These are phyloP conservation scores for Aspergillus texensis DNA, from an alignment of 2,329 filamentous ascomycete genomes.

Conservation along the genomic window DNA sequence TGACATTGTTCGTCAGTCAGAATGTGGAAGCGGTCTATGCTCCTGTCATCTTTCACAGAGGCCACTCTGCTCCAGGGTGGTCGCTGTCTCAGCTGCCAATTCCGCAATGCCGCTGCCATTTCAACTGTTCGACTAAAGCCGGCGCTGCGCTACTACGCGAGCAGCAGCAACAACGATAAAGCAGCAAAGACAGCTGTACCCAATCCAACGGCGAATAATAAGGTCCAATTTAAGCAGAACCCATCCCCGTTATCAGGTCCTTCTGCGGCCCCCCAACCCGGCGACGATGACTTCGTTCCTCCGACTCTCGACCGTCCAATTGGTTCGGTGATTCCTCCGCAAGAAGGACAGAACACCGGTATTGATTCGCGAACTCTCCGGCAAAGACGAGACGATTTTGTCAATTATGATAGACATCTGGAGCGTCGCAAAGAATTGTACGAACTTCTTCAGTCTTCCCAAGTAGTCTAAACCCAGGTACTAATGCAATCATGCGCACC, in stretches of 20 bases:
- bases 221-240: slow-evolving; percentile 34
- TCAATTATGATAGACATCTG: slow-evolving; percentile 83
- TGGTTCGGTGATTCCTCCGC: slow-evolving; percentile 74
- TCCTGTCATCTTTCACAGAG: slow-evolving; percentile 25
- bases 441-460: slow-evolving; percentile 24
- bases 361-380: slow-evolving; percentile 67
- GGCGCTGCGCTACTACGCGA: slow-evolving; percentile 34
- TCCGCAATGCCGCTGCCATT: slow-evolving; percentile 29
- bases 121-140: slow-evolving; percentile 20
- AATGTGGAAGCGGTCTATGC: slow-evolving; percentile 35
- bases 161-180: slow-evolving; percentile 19
- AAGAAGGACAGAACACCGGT: slow-evolving; percentile 79
- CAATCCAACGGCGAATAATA: slow-evolving; percentile 14
- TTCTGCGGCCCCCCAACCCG: slow-evolving; percentile 26
- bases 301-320: slow-evolving; percentile 71
- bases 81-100: slow-evolving; percentile 41
- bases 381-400: slow-evolving; percentile 76
- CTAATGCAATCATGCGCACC: slow-evolving; percentile 7
- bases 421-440: slow-evolving; percentile 75
- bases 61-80: slow-evolving; percentile 27
- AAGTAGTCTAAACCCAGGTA: background rate
- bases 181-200: slow-evolving; percentile 14
- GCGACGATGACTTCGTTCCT: slow-evolving; percentile 52
- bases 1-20: slow-evolving; percentile 10
- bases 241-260: slow-evolving; percentile 23